phyloP scores from a whole-genome alignment of 2,329 filamentous ascomycete genomes.

The Penicillium sp. region DNA sequence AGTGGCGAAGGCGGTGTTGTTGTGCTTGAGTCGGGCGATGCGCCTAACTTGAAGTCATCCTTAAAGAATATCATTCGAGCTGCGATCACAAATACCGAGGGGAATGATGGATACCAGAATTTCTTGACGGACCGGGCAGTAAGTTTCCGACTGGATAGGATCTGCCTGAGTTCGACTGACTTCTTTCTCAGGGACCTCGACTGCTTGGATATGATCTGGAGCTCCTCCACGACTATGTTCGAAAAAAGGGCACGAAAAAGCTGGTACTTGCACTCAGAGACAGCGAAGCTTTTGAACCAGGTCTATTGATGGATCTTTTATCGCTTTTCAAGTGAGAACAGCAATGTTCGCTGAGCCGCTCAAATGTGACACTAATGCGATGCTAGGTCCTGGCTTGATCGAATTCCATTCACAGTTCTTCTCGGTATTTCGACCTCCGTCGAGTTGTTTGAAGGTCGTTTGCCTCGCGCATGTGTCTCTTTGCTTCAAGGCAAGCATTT shows the following conservation, averaged over 20 bases:
- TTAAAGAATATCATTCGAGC: constrained; percentile 52
- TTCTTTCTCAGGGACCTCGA: constrained; percentile 41
- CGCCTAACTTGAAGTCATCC: constrained; percentile 50
- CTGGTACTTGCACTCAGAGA: constrained; percentile 51
- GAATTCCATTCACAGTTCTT: constrained; percentile 62
- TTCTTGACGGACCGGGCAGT: constrained; percentile 47
- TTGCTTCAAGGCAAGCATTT: constrained; percentile 60
- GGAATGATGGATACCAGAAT: constrained; percentile 44
- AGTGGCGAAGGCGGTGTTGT: constrained; percentile 43
- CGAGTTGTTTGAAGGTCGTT: constrained; percentile 62
- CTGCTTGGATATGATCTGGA: constrained; percentile 53
- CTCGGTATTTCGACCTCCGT: constrained; percentile 66
- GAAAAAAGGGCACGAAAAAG: constrained; percentile 41
- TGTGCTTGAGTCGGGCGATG: constrained; percentile 49
- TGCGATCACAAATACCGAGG: constrained; percentile 44
- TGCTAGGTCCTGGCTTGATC: constrained; percentile 61
- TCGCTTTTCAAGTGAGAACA: constrained; percentile 51
- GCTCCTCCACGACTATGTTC: constrained; percentile 48
- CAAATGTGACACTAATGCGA: constrained; percentile 27
- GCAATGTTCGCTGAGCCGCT: background rate
- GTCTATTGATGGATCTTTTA: constrained; percentile 50
- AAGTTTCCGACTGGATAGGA: constrained; percentile 10
- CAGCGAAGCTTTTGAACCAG: constrained; percentile 52
- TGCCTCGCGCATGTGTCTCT: constrained; percentile 57
- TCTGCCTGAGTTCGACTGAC: constrained; percentile 14